Base-by-base conservation (phyloP, 2,329 filamentous ascomycete genomes). In the Chaetothyriales sp. region DNA sequence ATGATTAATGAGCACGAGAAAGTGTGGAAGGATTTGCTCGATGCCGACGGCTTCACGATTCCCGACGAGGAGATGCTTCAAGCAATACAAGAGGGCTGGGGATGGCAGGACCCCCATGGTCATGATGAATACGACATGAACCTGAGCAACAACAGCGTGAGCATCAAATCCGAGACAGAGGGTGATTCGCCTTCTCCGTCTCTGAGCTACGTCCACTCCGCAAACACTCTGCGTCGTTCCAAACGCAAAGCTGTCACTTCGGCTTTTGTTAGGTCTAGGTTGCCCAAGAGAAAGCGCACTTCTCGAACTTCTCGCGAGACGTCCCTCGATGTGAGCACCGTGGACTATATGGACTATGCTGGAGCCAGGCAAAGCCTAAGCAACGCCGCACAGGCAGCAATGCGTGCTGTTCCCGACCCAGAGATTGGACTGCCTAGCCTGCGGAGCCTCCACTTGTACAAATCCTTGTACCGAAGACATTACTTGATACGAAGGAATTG, bases 391-490 rank as follows among this genome's bases (percentile, higher is more conserved):
- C 88, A 81, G 62, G 85, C 87, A 51, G 92, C 92, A n/a, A 83
- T 83, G 2, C 66, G 82, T 29, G 86, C 88, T 8, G 82, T 95
- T 13, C 86, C 88, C 1, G 85, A 90, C 62, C 89, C 89, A 5
- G 77, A 84, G 44, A 73, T 94, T 43, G 89, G 89, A 10, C 69
- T 97, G 4, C 73, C 86, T 2, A 85, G 82, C 60, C 72, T 98
- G 33, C 81, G 85, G 46, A 85, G 84, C 60, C 78, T 97, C 54
- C 92, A 97, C 67, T 79, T 98, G 1, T 97, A 87, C 77, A 98
- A 98, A 67, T 94, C 90, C 0, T 77, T 98, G 4, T 98, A 97
- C 65, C 87, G 90, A 56, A 83, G 92, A 8, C 89, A 97, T 65
- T 80, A 92, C 67, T 83, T 92, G 68, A 94, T 98, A 57, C 83